Evolutionary conservation across 768 basidiomycete genomes (phyloP), one percentile per base, ranked within the genome.

Genomic region (Tulasnella sp.): DNA sequence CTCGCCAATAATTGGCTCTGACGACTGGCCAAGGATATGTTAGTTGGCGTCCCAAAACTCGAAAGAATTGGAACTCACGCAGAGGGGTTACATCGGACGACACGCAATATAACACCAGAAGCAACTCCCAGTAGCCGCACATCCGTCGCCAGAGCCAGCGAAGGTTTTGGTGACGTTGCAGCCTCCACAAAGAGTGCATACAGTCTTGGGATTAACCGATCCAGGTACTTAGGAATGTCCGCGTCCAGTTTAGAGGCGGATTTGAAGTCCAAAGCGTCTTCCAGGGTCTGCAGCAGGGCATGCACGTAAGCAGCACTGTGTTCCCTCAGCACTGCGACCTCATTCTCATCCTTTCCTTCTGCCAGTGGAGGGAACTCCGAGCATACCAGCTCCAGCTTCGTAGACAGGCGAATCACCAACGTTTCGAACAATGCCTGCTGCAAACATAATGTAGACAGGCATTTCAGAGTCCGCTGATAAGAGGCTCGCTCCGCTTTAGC

Each of bases 271-370:
- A 98, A 83, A 0, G 91, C 90, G 57, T 90, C 88, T 1, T 87
- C 86, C 9, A 99, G 84, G 0, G 92, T 89, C 72, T 88, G 86
- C 72, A 99, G 87, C 42, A 99, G 87, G 40, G 95, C 90, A 84
- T 95, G 94, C 0, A 90, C 91, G 82, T 97, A 99, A 15, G 95
- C 93, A 0, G 93, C 90, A n/a, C 84, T 85, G 16, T 90, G 88
- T 82, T 96, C 92, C 2, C 81, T 48, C n/a, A 71, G 29, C 16
- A 37, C n/a, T 35, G 78, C 72, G 20, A 83, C 77, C 46, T 57
- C 76, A 35, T 20, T 44, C 40, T 35, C 57, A 29, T 57, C n/a
- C 46, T 86, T 82, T 0, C 82, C 79, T 6, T 85, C 80, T 69
- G 87, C 83, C 80, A 90, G 90, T 37, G 23, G n/a, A 32, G 67